Evolutionary conservation across 257 asterid genomes (phyloP).

Genomic region (Solanum chiquidenum): DNA sequence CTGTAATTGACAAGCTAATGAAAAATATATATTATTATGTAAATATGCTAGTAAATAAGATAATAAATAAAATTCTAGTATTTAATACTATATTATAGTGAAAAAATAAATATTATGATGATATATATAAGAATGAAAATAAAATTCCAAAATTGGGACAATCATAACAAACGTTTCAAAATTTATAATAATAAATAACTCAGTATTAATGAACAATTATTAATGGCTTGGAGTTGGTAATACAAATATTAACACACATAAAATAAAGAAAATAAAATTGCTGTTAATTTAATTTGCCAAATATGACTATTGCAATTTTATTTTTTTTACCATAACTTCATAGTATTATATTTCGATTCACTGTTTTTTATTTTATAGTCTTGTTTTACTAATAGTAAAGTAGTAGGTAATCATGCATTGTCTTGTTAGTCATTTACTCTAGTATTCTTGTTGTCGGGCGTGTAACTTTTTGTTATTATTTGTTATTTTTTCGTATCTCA

Average conservation of each 20-base stretch:
- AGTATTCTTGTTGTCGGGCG: background rate
- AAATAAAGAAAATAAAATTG: background rate
- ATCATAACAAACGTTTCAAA: background rate
- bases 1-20: background rate
- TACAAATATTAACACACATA: background rate
- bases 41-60: background rate
- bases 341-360: background rate
- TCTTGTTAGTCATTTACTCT: background rate
- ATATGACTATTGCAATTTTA: background rate
- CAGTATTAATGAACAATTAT: background rate
- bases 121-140: background rate
- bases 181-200: background rate
- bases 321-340: background rate
- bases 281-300: background rate
- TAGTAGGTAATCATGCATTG: background rate
- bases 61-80: background rate
- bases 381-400: background rate
- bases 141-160: background rate
- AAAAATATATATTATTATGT: no score
- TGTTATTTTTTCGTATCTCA: background rate
- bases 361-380: background rate
- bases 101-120: no score
- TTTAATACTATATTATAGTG: background rate
- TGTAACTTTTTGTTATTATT: background rate
- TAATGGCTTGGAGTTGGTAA: background rate